These are phyloP conservation scores for Pleurotus salmoneostramineus DNA, from an alignment of 768 basidiomycete genomes.

Conservation along the genomic window DNA sequence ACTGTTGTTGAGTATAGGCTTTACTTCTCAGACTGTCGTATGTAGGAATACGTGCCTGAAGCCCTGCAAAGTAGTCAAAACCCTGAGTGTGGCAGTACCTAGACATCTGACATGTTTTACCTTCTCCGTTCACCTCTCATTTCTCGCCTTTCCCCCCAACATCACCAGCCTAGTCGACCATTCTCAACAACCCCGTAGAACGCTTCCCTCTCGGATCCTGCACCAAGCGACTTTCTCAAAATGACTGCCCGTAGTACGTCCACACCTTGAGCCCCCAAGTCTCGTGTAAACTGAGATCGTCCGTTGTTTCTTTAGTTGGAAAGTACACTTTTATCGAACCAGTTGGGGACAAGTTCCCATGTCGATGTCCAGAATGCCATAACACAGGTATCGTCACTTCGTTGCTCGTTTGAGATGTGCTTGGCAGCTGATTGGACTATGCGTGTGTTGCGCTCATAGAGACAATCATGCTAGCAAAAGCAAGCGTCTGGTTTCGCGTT, in stretches of 20 bases:
- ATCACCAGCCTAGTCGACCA: too few species aligned
- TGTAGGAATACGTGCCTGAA: too few species aligned
- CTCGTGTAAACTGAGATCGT: neutral
- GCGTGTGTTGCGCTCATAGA: neutral
- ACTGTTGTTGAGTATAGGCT: too few species aligned
- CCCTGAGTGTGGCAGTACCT: too few species aligned
- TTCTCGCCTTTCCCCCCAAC: too few species aligned
- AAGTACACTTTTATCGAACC: neutral
- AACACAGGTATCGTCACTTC: neutral
- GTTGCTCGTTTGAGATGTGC: neutral
- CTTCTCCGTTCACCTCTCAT: too few species aligned
- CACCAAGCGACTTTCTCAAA: neutral
- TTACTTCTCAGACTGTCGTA: too few species aligned
- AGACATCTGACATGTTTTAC: too few species aligned
- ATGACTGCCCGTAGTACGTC: neutral
- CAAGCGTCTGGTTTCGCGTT: neutral
- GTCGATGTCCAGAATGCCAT: slow-evolving; percentile 1
- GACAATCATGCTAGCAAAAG: slow-evolving; percentile 6
- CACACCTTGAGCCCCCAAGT: neutral
- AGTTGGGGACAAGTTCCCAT: slow-evolving; percentile 1
- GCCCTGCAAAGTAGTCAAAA: too few species aligned
- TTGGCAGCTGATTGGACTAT: neutral
- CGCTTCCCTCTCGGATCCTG: too few species aligned
- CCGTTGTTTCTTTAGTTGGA: neutral
- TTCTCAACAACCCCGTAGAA: too few species aligned